Base-by-base conservation (phyloP, 2,329 filamentous ascomycete species). In the Exophiala alcalophila region DNA sequence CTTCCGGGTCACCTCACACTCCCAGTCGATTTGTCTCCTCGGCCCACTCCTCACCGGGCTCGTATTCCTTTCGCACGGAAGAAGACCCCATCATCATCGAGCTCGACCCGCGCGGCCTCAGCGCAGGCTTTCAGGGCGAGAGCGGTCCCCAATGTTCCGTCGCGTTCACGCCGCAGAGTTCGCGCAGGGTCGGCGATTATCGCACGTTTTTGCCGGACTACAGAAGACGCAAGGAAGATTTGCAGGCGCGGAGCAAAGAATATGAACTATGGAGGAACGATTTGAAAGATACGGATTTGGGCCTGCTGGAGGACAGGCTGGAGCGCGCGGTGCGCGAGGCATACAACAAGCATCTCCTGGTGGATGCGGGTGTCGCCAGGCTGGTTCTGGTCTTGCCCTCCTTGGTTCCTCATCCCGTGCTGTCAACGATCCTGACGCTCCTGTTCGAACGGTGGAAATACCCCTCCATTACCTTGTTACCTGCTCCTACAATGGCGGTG, bases 71-170 rank as follows among this genome's bases (percentile, higher is more conserved):
- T 24, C 77, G 80, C 34, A 74, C 80, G 44, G 89, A 95, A 57
- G 92, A 98, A 59, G 92, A 96, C 54, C 73, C 83, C 5, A 66
- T 95, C 4, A 76, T 98, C 28, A 72, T 96, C 37, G 89, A 97
- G 62, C 63, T 97, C 24, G 90, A 89, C 1, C 78, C 86, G 7
- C 79, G 91, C 15, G 84, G 81, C 64, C 64, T 97, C 18, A 80
- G 84, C 30, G 83, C 84, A 7, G 92, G 92, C 0, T 92, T 96
- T 60, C 86, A 90, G 4, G 90, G 90, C 37, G 90, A 95, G 63
- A 77, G 81, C 29, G 67, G 73, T 3, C 89, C 89, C 11, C 69
- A 76, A 54, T 94, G 91, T 62, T 77, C 73, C 10, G 68, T 90
- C 15, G 72, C 76, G 15, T 91, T 89, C 62, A 80, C 81, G 0